A percentile compares a stretch with the other conserved stretches of the same genome.
phyloP scores from a whole-genome alignment of 768 basidiomycete species.

The Tricholoma sp. region DNA sequence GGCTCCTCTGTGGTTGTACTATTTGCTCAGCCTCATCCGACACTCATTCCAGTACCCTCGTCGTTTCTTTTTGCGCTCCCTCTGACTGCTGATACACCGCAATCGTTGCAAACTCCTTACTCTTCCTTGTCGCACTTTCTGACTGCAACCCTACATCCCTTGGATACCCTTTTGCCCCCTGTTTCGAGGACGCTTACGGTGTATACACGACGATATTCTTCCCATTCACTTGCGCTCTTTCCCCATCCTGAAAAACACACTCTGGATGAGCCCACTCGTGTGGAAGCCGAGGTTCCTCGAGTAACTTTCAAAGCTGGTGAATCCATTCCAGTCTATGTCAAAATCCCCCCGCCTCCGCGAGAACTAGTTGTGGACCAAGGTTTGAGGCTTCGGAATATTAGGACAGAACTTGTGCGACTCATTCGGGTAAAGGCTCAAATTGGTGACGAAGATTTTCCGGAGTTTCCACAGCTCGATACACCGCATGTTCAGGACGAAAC shows the following conservation, averaged over 20 bases:
- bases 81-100: constrained; percentile 73
- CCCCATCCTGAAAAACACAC: constrained; percentile 55
- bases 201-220: constrained; percentile 70
- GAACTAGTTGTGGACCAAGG: constrained; percentile 67
- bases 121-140: constrained; percentile 71
- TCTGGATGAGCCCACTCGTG: constrained; percentile 57
- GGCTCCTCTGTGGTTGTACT: constrained; percentile 51
- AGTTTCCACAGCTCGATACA: constrained; percentile 21
- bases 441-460: constrained; percentile 33
- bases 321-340: constrained; percentile 73
- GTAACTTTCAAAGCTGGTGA: constrained; percentile 70
- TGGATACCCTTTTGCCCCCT: constrained; percentile 29
- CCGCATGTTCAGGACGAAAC: constrained; percentile 14
- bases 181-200: constrained; percentile 57
- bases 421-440: constrained; percentile 49
- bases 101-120: constrained; percentile 71
- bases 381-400: constrained; percentile 73
- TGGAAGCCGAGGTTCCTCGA: constrained; percentile 69
- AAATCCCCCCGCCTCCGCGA: constrained; percentile 68
- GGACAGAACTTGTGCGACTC: constrained; percentile 69
- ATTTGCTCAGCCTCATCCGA: constrained; percentile 36
- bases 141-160: constrained; percentile 59
- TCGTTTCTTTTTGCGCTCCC: constrained; percentile 80
- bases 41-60: constrained; percentile 43
- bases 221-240: constrained; percentile 53